Base-by-base conservation (phyloP, 2,329 filamentous ascomycete genomes). In the Aureobasidium lini region DNA sequence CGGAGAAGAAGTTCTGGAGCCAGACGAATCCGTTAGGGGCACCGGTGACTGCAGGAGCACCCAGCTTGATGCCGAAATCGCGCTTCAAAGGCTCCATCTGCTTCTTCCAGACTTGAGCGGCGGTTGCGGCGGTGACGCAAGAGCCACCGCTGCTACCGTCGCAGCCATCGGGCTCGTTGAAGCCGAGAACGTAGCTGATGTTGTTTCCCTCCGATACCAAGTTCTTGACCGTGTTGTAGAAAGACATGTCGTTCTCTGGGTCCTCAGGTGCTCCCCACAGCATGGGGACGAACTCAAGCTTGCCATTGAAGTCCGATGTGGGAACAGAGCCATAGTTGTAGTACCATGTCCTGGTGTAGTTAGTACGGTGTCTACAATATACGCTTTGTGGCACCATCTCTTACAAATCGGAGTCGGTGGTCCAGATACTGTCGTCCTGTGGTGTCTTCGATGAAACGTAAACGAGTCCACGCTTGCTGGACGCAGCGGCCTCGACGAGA, bases 201-300 rank as follows among this genome's bases (percentile, higher is more conserved):
- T 86, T 84, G 63, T 75, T 79, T 39, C 76, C 76, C 40, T 71
- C 65, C 47, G 75, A 65, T 58, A 89, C 78, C 54, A 86, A 76
- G 1, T 66, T 63, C 65, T 77, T 80, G 40, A 93, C 81, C 1
- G 79, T 75, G 59, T 79, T 73, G 42, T 85, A 77, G 71, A 92
- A 92, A 0, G 78, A 76, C 0, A 80, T 84, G 68, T 82, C 79
- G 59, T 77, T 74, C 34, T 42, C 57, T 2, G 60, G 60, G 54
- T 64, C 64, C 48, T 62, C 69, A 3, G 76, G 74, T 9, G 82
- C 76, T 34, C 87, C 87, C 86, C 86, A 93, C 61, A 91, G 81
- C 88, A 91, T 90, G 53, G 89, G 89, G 1, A 93, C 84, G 71
- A 90, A 94, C 70, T 89, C 80, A 65, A 93, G 83, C 13, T 78